Evolutionary conservation across 805 yeast genomes (phyloP), one percentile per base, ranked within the genome.

Genomic region (Kuraishia piskuri): DNA sequence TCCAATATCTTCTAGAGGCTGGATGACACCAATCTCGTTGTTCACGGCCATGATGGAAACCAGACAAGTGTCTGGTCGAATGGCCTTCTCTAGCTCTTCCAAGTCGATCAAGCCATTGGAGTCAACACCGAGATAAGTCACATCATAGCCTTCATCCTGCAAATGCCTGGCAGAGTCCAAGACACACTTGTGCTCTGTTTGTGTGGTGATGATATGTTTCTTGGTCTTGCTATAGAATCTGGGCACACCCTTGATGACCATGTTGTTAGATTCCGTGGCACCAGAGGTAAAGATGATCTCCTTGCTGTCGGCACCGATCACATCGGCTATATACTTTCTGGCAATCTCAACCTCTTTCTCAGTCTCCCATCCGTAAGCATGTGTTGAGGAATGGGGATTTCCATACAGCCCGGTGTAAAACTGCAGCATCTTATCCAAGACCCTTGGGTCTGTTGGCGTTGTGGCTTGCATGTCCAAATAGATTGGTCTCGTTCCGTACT

Each of bases 121-220:
- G 61, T 76, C 76, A 22, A 94, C 99, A 14, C 91, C 90, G 60
- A 94, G 77, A 67, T 90, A 94, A 2, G 99, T 94, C 45, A 94
- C 92, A 14, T 94, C 98, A 63, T 88, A 92, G 0, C 98, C 99
- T 67, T 94, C 98, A 68, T 90, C 97, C 67, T 90, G 96, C 76
- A 94, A 74, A 63, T 88, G 88, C 64, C 99, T 83, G 59, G 96
- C 91, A 12, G 97, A 89, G 68, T 94, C 99, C 69, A 94, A 75
- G n/a, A 94, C 97, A 78, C 99, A 94, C 74, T 94, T 94, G 73
- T 94, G 99, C 71, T 94, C 99, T 1, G 98, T 94, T 70, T 90
- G 96, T 1, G 96, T 83, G 22, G 99, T 94, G 67, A 94, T 91
- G 61, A 94, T 86, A 70, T 94, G 99, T 64, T 83, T 86, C 74